A percentile compares a stretch with the other conserved stretches of the same genome.
phyloP scores from a whole-genome alignment of 345 rosid genomes.

The Arabidopsis thaliana region TAIR10.1 NC_003071.7:216501-217000 shows the following conservation, averaged over 20 bases:
- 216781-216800: slow-evolving; percentile 10
- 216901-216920: background rate
- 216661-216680: slow-evolving; percentile 9
- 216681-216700: slow-evolving; percentile 31
- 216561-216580: background rate
- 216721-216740: slow-evolving; percentile 27
- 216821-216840: slow-evolving; percentile 37
- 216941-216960: slow-evolving; percentile 24
- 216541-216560: no score
- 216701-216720: background rate
- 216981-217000: slow-evolving; percentile 81
- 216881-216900: slow-evolving; percentile 16
- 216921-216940: slow-evolving; percentile 22
- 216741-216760: slow-evolving; percentile 40
- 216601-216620: slow-evolving; percentile 5
- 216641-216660: background rate
- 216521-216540: no score
- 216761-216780: slow-evolving; percentile 48
- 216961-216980: slow-evolving; percentile 47
- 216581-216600: slow-evolving; percentile 9
- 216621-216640: background rate
- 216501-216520: no score
- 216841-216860: slow-evolving; percentile 23
- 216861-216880: background rate
- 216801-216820: slow-evolving; percentile 2